These are phyloP conservation scores for Fomitopsis serialis DNA, from an alignment of 768 basidiomycete genomes.

Conservation along the genomic window DNA sequence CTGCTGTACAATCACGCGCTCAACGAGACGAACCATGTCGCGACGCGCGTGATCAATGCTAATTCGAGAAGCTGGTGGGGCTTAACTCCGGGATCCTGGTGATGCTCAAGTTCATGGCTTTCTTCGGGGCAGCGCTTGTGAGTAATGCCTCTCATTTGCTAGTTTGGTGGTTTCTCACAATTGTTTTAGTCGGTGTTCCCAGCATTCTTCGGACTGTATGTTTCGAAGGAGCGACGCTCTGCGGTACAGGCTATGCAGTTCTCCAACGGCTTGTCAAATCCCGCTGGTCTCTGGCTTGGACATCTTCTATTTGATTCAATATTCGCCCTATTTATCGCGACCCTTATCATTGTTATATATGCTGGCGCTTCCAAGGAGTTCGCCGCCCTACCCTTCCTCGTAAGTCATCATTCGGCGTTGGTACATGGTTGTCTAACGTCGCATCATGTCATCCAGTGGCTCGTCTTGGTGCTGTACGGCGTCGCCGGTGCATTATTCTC, in stretches of 20 bases:
- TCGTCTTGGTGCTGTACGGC: conserved; percentile 66
- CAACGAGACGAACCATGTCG: conserved; percentile 35
- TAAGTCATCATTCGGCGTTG: no score
- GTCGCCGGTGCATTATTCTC: conserved; percentile 63
- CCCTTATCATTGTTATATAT: conserved; percentile 60
- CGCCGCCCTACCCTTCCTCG: conserved; percentile 55
- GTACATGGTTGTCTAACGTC: no score
- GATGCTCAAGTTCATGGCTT: conserved; percentile 68
- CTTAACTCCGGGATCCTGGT: conserved; percentile 48
- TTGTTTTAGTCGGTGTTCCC: conserved; percentile 58
- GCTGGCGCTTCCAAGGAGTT: conserved; percentile 55
- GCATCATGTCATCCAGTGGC: no score
- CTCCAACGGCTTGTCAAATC: conserved; percentile 68
- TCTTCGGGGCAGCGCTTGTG: conserved; percentile 72
- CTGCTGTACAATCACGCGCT: conserved; percentile 59
- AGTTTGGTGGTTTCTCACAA: neutral
- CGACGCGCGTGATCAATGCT: conserved; percentile 50
- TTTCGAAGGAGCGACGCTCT: conserved; percentile 63
- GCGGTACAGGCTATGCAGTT: conserved; percentile 81
- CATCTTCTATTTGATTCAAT: conserved; percentile 73
- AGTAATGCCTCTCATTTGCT: conserved; percentile 9
- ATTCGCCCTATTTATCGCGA: conserved; percentile 52
- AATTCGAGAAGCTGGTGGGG: conserved; percentile 52
- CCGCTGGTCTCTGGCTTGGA: conserved; percentile 71
- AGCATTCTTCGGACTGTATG: conserved; percentile 76